Base-by-base conservation (phyloP, 2,329 filamentous ascomycete species). In the Pseudonectria buxi region DNA sequence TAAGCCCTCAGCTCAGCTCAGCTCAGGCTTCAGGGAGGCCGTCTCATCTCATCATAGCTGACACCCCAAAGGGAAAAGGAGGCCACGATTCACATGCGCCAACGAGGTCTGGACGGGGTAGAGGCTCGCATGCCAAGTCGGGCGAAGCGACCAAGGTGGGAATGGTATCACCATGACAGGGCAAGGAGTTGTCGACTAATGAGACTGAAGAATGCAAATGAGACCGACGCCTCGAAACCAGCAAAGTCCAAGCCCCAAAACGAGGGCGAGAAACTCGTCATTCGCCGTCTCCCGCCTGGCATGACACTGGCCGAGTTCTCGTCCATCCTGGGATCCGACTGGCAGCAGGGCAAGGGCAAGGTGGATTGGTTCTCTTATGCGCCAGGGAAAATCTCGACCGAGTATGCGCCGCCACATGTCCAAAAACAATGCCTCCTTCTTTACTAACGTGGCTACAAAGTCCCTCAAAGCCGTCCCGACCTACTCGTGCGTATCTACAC, bases 231-330 rank as follows among this genome's bases (percentile, higher is more conserved):
- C n/a, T 38, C 56, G 12, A 61, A 55, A 36, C 40, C 55, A 2
- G 34, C 54, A 26, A 59, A 49, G 37, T 36, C 55, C 7, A 63
- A 55, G 40, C 26, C 55, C 30, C 56, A 58, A 11, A 58, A 56
- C 46, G 58, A 62, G 37, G 83, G 86, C 40, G 74, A 94, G 53
- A 96, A 96, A 68, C 72, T 95, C 10, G 71, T 94, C 15, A 71
- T 95, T 36, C 80, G 94, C 34, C 77, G 90, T 38, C 74, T 98
- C 4, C 86, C 92, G 9, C 89, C 92, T 2, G 86, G 83, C 7
- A 71, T 98, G 58, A 94, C 85, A 0, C 76, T 86, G 53, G 62
- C 72, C 1, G 92, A 98, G 53, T 90, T 94, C 44, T 69, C 80
- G 50, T 61, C 66, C 11, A 71, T 79, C 7, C 59, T 95, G 10